Conservation (phyloP, 2,329 filamentous ascomycete genomes). For the Fusarium sterilihyphosum region DNA sequence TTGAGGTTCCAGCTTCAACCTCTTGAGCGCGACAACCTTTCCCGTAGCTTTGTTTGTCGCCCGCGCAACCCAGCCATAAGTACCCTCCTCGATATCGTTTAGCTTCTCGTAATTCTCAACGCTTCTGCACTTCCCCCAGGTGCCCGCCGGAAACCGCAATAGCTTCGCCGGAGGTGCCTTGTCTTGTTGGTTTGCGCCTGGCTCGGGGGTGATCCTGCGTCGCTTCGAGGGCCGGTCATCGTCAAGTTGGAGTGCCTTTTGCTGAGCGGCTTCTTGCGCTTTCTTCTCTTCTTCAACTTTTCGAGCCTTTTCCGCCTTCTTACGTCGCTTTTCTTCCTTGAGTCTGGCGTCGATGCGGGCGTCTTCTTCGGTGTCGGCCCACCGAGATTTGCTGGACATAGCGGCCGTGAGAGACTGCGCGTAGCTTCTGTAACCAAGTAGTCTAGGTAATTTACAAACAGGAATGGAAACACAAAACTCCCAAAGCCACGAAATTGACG, state of each 20-base stretch:
- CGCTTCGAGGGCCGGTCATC: conserved; percentile 66
- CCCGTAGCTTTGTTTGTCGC: conserved; percentile 79
- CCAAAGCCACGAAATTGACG: background rate
- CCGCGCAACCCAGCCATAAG: conserved; percentile 93
- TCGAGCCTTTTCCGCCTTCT: conserved; percentile 83
- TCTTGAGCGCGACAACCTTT: conserved; percentile 89
- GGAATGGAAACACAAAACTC: background rate
- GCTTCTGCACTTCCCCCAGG: conserved; percentile 77
- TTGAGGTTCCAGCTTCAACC: conserved; percentile 85
- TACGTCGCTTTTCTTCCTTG: conserved; percentile 88
- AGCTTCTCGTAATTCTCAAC: conserved; percentile 91
- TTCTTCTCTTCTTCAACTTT: conserved; percentile 63
- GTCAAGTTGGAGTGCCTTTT: conserved; percentile 24
- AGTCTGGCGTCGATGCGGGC: conserved; percentile 75
- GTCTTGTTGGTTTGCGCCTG: conserved; percentile 41
- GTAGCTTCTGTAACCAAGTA: background rate
- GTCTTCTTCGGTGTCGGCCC: conserved; percentile 88
- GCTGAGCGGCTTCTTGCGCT: conserved; percentile 48
- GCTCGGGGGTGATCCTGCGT: conserved; percentile 65
- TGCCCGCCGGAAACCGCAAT: conserved; percentile 74
- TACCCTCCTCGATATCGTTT: conserved; percentile 97
- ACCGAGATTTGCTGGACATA: conserved; percentile 81
- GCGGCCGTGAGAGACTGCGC: background rate
- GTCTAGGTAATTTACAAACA: too few relatives aligned
- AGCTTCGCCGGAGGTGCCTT: conserved; percentile 59